Evolutionary conservation across 257 asterid genomes (phyloP).

Genomic region (Cinchona pubescens): DNA sequence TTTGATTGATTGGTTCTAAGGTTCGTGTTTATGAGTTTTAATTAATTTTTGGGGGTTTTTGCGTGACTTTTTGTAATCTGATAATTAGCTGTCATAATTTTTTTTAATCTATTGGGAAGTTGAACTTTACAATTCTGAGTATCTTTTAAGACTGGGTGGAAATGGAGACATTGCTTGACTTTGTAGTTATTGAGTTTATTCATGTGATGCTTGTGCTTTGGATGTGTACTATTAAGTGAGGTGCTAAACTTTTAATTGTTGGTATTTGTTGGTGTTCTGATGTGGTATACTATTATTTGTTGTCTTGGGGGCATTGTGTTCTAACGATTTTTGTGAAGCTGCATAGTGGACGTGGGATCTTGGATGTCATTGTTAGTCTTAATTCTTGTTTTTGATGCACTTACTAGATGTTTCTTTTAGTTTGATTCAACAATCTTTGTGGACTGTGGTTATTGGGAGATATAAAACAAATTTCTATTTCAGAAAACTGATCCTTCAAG

Average conservation of each 20-base stretch:
- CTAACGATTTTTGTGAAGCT: not conserved
- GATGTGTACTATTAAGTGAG: not conserved
- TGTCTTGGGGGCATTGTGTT: not conserved
- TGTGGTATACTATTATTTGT: not conserved
- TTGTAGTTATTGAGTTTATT: not conserved
- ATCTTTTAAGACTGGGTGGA: not conserved
- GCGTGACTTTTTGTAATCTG: not conserved
- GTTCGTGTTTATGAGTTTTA: not conserved
- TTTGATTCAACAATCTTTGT: not conserved
- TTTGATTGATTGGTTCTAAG: not conserved
- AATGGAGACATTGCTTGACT: not conserved
- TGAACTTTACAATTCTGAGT: not conserved
- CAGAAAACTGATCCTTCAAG: not conserved
- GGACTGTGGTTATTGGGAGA: not conserved
- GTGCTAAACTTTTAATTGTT: not conserved
- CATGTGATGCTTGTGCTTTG: not conserved
- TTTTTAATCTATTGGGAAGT: not conserved
- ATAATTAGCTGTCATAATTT: not conserved
- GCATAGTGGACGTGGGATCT: not conserved
- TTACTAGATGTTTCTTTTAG: not conserved
- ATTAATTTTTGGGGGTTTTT: not conserved
- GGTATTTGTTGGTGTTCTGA: not conserved
- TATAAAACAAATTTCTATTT: not conserved
- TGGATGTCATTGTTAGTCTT: not conserved
- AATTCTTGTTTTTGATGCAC: not conserved